A percentile compares a stretch with the other conserved stretches of the same genome.
Conservation (phyloP, 148 eudicot species). For the Dysphania ambrosioides region DNA sequence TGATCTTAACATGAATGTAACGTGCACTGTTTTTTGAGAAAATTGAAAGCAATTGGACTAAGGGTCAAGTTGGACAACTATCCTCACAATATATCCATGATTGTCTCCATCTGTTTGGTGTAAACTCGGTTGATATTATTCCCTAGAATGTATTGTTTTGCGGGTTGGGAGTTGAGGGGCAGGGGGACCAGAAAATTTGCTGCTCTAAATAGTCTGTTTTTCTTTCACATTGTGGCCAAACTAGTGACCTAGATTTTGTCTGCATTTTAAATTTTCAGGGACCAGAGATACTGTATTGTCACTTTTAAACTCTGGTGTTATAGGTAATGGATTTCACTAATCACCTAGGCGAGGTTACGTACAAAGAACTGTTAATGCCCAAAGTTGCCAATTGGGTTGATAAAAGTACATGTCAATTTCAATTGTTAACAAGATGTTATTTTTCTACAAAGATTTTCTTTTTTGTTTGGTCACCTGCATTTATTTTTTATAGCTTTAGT, state of each 20-base stretch:
- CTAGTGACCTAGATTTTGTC: not conserved
- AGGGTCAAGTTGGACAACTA: not conserved
- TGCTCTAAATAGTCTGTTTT: constrained; percentile 1
- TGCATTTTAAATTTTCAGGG: not conserved
- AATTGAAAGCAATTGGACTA: not conserved
- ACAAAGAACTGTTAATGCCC: not conserved
- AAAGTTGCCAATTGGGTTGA: not conserved
- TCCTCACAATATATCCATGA: not conserved
- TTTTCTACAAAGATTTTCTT: no score
- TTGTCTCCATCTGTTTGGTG: constrained; percentile 5
- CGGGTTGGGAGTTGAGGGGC: not conserved
- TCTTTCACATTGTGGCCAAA: not conserved
- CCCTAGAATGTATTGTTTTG: not conserved
- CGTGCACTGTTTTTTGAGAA: not conserved
- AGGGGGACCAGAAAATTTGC: constrained; percentile 8
- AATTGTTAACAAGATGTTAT: not conserved
- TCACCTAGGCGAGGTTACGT: no score
- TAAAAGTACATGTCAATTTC: not conserved
- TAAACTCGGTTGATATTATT: not conserved
- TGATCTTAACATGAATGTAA: not conserved
- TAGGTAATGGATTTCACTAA: not conserved
- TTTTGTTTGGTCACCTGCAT: not conserved
- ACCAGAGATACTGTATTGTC: not conserved
- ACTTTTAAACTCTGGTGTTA: not conserved
- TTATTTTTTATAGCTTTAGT: not conserved